Conservation (phyloP, 75 land plant species). For the Pinus tabuliformis region DNA sequence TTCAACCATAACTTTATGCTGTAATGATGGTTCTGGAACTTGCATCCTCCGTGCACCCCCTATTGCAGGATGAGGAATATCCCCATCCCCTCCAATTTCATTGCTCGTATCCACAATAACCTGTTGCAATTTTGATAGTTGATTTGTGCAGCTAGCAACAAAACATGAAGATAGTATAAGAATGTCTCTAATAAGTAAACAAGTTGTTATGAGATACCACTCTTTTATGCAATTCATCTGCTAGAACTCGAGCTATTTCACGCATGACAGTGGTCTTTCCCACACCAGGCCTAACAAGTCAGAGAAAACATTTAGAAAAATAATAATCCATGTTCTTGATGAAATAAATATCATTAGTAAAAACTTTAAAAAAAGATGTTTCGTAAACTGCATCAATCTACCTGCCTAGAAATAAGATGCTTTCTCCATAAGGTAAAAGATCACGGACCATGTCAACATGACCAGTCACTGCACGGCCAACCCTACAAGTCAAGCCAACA, state of each 20-base stretch:
- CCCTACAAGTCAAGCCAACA: slow-evolving; percentile 76
- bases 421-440: slow-evolving; percentile 55
- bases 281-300: slow-evolving; percentile 58
- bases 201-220: slow-evolving; percentile 36
- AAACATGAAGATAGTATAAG: not conserved
- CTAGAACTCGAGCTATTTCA: slow-evolving; percentile 71
- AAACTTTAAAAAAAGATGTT: not conserved
- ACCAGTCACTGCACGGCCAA: slow-evolving; percentile 76
- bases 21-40: slow-evolving; percentile 71
- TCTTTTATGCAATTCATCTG: slow-evolving; percentile 64
- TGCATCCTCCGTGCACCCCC: slow-evolving; percentile 81
- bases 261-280: slow-evolving; percentile 87
- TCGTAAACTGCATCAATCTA: slow-evolving; percentile 9
- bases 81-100: slow-evolving; percentile 83
- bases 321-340: not conserved
- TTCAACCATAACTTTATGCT: slow-evolving; percentile 80
- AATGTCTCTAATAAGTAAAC: not conserved
- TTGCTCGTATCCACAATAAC: slow-evolving; percentile 82
- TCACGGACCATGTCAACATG: slow-evolving; percentile 78
- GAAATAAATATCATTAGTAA: not conserved
- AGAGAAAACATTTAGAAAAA: not conserved
- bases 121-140: slow-evolving; percentile 21
- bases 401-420: slow-evolving; percentile 81
- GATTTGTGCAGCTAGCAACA: not conserved
- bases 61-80: slow-evolving; percentile 69